These are phyloP conservation scores for Scleroderma citrinum DNA, from an alignment of 768 basidiomycete species.

Conservation along the genomic window DNA sequence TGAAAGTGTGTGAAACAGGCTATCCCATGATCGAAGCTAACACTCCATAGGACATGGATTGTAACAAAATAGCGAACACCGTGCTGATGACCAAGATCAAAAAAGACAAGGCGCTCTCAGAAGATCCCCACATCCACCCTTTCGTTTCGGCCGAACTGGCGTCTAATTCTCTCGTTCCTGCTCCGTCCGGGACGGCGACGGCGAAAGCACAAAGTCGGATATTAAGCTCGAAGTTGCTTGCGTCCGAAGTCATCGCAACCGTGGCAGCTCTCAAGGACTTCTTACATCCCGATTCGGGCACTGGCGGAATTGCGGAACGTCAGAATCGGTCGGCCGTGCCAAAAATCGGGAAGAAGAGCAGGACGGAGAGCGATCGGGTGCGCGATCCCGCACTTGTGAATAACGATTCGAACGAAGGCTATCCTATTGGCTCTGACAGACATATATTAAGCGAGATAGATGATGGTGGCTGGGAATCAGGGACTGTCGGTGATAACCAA, in stretches of 20 bases:
- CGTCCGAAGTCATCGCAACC: constrained; percentile 47
- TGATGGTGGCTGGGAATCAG: constrained; percentile 38
- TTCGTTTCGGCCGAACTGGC: constrained; percentile 44
- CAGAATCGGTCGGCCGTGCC: constrained; percentile 5
- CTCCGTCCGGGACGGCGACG: constrained; percentile 35
- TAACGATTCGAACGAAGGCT: not conserved
- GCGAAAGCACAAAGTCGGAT: constrained; percentile 68
- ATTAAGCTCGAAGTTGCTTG: constrained; percentile 71
- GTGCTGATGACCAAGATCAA: constrained; percentile 69
- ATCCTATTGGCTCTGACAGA: constrained; percentile 1
- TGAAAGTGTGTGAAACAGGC: constrained; percentile 52
- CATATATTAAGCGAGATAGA: constrained; percentile 14
- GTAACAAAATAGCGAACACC: constrained; percentile 52
- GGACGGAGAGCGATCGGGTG: not conserved
- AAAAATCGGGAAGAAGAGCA: constrained; percentile 8
- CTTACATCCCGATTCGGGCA: constrained; percentile 26
- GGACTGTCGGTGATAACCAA: constrained; percentile 31
- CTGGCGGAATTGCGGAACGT: constrained; percentile 12
- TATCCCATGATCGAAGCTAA: not conserved
- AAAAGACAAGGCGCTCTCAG: constrained; percentile 59
- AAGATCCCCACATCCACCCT: constrained; percentile 40
- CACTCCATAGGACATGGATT: constrained; percentile 45
- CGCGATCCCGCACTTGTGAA: not conserved
- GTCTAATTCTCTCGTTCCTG: constrained; percentile 28
- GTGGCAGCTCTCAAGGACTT: constrained; percentile 45